Evolutionary conservation across 768 basidiomycete species (phyloP), one percentile per base, ranked within the genome.

Genomic region (Podaxis sp.): DNA sequence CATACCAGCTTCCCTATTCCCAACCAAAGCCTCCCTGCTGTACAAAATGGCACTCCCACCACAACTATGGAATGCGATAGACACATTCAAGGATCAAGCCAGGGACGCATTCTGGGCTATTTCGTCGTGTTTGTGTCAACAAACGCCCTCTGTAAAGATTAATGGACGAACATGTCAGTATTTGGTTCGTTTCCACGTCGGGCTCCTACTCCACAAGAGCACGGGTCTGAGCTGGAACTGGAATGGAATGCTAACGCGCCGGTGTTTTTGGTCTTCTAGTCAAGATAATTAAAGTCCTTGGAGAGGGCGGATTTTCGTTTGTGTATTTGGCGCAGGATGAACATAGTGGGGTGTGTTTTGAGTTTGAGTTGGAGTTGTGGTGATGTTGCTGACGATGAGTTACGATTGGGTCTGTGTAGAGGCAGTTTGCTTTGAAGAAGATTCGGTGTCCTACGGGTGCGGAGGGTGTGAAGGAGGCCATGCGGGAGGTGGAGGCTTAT

Each of bases 391-490:
- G 25, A 25, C 57, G 5, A 50, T 46, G 23, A 5, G 18, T 10
- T 23, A 23, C 14, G n/a, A 6, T 35, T 56, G 38, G 21, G 54
- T 23, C 46, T 42, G 35, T 25, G 0, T 73, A 94, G 84, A 83
- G 95, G 64, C 86, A 92, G 79, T 98, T 96, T 67, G 97, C 97
- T 0, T 78, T 99, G 63, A 99, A 99, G 80, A 98, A 97, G 76
- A 95, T 97, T 70, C 82, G 94, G 47, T 95, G 94, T 79, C 93
- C 93, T 1, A 89, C 89, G 44, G 93, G 93, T 6, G 78, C 84
- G 5, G 94, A 96, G 57, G 89, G 88, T 9, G 93, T 98, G 59
- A 89, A 89, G 68, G 92, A 93, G 70, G 91, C 87, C 3, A 88
- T 93, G 90, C 80, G 86, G 53, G 93, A 93, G 71, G 89, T 93